Evolutionary conservation across 257 asterid species (phyloP).

Genomic region (Capsicum chinense): DNA sequence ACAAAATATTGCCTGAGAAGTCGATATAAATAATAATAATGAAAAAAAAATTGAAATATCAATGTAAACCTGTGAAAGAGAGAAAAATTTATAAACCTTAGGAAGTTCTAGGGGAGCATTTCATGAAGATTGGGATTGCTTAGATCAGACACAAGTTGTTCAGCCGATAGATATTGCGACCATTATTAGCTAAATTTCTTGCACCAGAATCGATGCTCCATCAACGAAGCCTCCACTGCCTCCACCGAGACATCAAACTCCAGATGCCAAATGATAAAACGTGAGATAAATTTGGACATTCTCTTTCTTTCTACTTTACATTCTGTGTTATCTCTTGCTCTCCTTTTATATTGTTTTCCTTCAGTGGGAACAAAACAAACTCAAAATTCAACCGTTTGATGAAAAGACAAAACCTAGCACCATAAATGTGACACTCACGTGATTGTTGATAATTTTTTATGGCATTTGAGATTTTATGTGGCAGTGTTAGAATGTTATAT

Average conservation of each 20-base stretch:
- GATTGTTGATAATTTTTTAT: too few species aligned
- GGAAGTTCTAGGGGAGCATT: constrained; percentile 41
- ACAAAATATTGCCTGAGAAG: neutral
- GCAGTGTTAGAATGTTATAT: too few species aligned
- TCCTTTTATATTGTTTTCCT: too few species aligned
- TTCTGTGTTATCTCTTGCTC: too few species aligned
- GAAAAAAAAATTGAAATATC: neutral
- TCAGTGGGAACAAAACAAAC: too few species aligned
- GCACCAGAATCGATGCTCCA: constrained; percentile 29
- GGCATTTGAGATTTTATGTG: too few species aligned
- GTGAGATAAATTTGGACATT: too few species aligned
- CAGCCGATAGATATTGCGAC: constrained; percentile 67
- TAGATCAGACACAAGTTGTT: constrained; percentile 40
- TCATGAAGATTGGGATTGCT: constrained; percentile 31
- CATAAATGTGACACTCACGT: too few species aligned
- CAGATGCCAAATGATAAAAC: too few species aligned
- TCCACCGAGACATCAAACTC: neutral
- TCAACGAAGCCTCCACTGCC: constrained; percentile 42
- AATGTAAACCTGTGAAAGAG: neutral
- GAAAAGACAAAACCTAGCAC: too few species aligned
- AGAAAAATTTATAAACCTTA: constrained; percentile 23
- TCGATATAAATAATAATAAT: neutral
- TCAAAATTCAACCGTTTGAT: too few species aligned
- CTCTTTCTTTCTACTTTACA: too few species aligned
- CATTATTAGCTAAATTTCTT: constrained; percentile 46